Evolutionary conservation across 2,329 filamentous ascomycete genomes (phyloP).

Genomic region (Fusarium nematophilum): DNA sequence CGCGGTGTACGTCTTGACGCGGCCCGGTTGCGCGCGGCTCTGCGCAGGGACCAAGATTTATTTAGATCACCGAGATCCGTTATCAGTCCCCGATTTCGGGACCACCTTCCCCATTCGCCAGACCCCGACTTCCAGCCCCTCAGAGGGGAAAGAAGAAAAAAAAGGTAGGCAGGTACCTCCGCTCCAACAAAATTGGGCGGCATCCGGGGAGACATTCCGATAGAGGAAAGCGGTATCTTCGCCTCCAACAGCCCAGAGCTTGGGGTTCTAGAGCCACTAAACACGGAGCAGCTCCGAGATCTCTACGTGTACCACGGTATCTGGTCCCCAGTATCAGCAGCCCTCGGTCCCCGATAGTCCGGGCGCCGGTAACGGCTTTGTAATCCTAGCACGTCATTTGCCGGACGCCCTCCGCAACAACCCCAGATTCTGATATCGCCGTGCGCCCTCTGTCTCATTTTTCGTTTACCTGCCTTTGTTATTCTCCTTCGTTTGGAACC

Average conservation of each 20-base stretch:
- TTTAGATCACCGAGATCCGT: slow-evolving; percentile 25
- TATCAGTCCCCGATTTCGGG: slow-evolving; percentile 16
- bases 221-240: background rate
- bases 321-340: slow-evolving; percentile 17
- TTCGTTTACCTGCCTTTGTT: background rate
- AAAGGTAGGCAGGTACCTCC: slow-evolving; percentile 22
- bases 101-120: background rate
- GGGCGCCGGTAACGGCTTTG: slow-evolving; percentile 44
- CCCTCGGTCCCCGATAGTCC: slow-evolving; percentile 30
- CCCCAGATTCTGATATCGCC: slow-evolving; percentile 42
- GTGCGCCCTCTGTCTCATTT: slow-evolving; percentile 13
- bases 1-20: slow-evolving; percentile 9
- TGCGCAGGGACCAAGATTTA: background rate
- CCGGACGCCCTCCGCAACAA: slow-evolving; percentile 36
- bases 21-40: slow-evolving; percentile 1
- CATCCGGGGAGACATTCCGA: slow-evolving; percentile 19
- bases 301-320: slow-evolving; percentile 21
- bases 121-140: slow-evolving; percentile 5
- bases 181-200: slow-evolving; percentile 2
- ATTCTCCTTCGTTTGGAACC: background rate
- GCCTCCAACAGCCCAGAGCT: background rate
- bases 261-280: background rate
- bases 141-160: background rate
- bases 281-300: slow-evolving; percentile 23
- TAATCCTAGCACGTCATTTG: slow-evolving; percentile 48